Conservation (phyloP, 192 early-diverging fungal genomes). For the Dimargaris verticillata region DNA sequence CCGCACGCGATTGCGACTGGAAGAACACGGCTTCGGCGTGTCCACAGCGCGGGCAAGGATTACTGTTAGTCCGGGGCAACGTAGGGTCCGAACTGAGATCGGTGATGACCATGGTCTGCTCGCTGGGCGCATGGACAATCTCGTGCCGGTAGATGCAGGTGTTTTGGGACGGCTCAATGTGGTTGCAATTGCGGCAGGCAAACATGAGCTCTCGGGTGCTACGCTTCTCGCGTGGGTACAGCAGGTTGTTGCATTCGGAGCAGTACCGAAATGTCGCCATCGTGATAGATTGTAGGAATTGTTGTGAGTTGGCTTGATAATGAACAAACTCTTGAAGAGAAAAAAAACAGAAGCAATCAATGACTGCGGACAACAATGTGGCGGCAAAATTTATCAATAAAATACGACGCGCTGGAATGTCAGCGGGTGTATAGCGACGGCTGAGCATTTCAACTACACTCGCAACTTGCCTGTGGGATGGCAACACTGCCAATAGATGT, state of each 20-base stretch:
- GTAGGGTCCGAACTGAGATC: constrained; percentile 62
- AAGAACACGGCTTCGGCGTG: constrained; percentile 53
- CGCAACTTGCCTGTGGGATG: too few relatives aligned
- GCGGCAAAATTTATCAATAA: too few relatives aligned
- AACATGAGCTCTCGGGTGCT: constrained; percentile 34
- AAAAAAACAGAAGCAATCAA: too few relatives aligned
- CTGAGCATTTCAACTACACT: too few relatives aligned
- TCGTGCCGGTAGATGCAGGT: constrained; percentile 61
- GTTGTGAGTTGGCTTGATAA: neutral
- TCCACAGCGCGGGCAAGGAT: constrained; percentile 41
- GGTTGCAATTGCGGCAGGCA: constrained; percentile 65
- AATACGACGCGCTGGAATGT: too few relatives aligned
- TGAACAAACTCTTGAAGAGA: too few relatives aligned
- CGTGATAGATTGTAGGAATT: neutral
- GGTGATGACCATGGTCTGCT: constrained; percentile 57
- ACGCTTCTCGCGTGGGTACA: constrained; percentile 62
- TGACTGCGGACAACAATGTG: too few relatives aligned
- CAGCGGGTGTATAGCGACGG: too few relatives aligned
- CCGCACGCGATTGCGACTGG: constrained; percentile 49
- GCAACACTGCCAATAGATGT: too few relatives aligned
- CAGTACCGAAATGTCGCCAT: constrained; percentile 30
- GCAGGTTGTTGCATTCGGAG: constrained; percentile 50
- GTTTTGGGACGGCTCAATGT: constrained; percentile 50
- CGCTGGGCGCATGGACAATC: constrained; percentile 38
- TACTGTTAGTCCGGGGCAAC: constrained; percentile 41